Evolutionary conservation across 2,329 filamentous ascomycete genomes (phyloP), one percentile per base, ranked within the genome.

Genomic region (Aspergillus novoparasiticus): DNA sequence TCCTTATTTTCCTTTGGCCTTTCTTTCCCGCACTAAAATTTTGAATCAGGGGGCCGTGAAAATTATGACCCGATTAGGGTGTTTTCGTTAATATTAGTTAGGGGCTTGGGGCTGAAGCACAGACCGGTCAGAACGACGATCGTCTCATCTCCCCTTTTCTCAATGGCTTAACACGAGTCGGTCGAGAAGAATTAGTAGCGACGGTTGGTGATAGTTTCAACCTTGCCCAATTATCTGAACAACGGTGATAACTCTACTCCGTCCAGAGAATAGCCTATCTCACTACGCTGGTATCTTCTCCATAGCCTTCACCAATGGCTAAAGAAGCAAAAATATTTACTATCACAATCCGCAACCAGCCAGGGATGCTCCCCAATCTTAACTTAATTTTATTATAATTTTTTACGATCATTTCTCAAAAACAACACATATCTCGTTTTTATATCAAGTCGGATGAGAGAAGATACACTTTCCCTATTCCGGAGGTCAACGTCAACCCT

Each of bases 11-110:
- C 4, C 14, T 54, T 54, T 28, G 16, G 21, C 19, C 36, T 39
- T 39, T 36, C 30, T 36, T 55, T 55, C 30, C n/a, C 34, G 19
- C 51, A 39, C 32, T 55, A 39, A 55, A 36, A 39, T 55, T 55
- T 39, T 12, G 51, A 55, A 55, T 55, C 51, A 55, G 51, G 51
- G 51, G 51, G 32, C 23, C 51, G 3, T 23, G 32, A 55, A 55
- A 55, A 55, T 55, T 39, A 39, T 39, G 51, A 39, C 32, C 26
- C 30, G 51, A 54, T 54, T 54, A 36, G 51, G 30, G 23, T 26
- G 51, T 55, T 39, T 55, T 54, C 51, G 26, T 55, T 55, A 55
- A 36, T 39, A 55, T 55, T 55, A 55, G 51, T 54, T 36, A 36
- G 51, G 51, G 51, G 48, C 48, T 51, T 51, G 48, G 51, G 30